Conservation (phyloP, 495 filamentous ascomycete genomes). For the Extremus antarcticus region DNA sequence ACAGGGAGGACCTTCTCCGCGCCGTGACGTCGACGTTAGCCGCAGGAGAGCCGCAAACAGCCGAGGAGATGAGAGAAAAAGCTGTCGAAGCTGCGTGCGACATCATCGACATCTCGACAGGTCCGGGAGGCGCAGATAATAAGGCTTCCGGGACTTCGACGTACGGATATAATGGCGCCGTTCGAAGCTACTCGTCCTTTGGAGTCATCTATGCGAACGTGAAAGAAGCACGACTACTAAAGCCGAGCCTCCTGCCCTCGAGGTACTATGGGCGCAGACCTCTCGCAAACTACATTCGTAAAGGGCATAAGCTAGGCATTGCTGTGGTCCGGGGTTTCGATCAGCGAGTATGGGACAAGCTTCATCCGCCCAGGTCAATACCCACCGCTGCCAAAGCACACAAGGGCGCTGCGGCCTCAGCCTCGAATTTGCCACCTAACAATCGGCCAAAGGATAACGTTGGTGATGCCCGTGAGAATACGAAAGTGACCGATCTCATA, state of each 20-base stretch:
- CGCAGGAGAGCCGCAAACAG: constrained; percentile 16
- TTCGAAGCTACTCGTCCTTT: constrained; percentile 47
- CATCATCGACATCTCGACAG: constrained; percentile 32
- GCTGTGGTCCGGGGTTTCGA: constrained; percentile 83
- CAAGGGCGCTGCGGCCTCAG: constrained; percentile 32
- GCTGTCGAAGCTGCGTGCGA: constrained; percentile 28
- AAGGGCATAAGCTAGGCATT: constrained; percentile 69
- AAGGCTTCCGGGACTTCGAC: constrained; percentile 28
- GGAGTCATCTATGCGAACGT: constrained; percentile 76
- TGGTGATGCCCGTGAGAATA: constrained; percentile 44
- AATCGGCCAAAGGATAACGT: constrained; percentile 25
- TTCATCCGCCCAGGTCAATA: constrained; percentile 52
- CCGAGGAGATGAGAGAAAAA: constrained; percentile 26
- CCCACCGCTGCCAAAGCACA: constrained; percentile 39
- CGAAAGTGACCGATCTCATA: constrained; percentile 73
- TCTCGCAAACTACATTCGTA: constrained; percentile 67
- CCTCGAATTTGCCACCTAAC: constrained; percentile 24
- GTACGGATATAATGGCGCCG: constrained; percentile 27
- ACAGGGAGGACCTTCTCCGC: constrained; percentile 12
- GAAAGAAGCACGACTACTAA: constrained; percentile 64
- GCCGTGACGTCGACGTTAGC: constrained; percentile 8
- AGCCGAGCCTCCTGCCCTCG: constrained; percentile 68
- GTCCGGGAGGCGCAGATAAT: constrained; percentile 29
- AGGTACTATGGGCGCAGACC: constrained; percentile 67
- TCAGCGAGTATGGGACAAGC: constrained; percentile 58